Base-by-base conservation (phyloP, 805 yeast genomes). In the Saturnispora dispora region DNA sequence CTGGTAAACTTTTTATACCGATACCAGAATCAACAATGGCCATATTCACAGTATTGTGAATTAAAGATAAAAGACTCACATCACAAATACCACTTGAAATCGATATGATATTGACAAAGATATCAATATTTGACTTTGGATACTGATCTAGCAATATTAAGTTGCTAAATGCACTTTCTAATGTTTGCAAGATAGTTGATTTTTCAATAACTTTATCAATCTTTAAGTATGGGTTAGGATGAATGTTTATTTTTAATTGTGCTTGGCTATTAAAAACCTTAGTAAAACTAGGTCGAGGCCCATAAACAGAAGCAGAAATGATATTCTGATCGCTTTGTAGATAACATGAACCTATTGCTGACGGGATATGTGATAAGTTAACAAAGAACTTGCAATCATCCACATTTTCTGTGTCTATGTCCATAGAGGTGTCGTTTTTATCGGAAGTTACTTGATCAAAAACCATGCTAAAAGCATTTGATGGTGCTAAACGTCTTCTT, bases 51-150 rank as follows among this genome's bases (percentile, higher is more conserved):
- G 81, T 75, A 56, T 81, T 82, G n/a, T 79, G 72, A 3, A 82
- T 63, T 32, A 69, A 66, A 39, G 76, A 70, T 28, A 75, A 66
- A 28, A 76, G 63, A 39, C 62, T 64, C 36, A 66, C 66, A 42
- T 66, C 63, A 48, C 64, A 64, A 49, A 65, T 65, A 20, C 55
- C 44, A 17, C 62, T 54, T 39, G 71, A 72, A 3, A 71, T 62
- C n/a, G 83, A 72, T 28, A 90, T 74, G 7, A 91, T 70, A 39
- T 83, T 78, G 5, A 93, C 71, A 55, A 82, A 83, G 15, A 91
- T 76, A 60, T 84, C 93, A 52, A 91, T 87, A 18, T 90, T 81
- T 2, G 96, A 86, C 66, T 91, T 91, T 4, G 98, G 97, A 64
- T 93, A 93, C 55, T 82, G 81, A 13, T 78, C 78, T 33, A 88